Conservation (phyloP, 2,329 filamentous ascomycete genomes). For the Alternaria rosae region DNA sequence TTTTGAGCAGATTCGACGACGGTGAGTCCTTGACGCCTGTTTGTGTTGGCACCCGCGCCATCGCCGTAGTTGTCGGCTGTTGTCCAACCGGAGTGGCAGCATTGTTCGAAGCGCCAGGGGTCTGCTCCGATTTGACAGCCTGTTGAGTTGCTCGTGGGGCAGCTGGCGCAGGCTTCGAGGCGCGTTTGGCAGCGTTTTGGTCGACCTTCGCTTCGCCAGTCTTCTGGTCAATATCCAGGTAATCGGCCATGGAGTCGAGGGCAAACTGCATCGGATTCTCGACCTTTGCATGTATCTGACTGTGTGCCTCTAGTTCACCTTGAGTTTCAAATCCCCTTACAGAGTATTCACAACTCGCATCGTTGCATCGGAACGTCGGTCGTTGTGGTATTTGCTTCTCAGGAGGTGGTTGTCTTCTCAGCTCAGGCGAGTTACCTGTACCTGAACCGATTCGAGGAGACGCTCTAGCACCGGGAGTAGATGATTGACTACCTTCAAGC, state of each 20-base stretch:
- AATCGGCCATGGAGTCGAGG: slow-evolving; percentile 60
- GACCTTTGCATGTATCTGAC: slow-evolving; percentile 61
- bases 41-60: slow-evolving; percentile 49
- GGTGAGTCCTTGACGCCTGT: slow-evolving; percentile 49
- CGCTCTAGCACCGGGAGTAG: slow-evolving; percentile 51
- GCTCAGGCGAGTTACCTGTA: slow-evolving; percentile 53
- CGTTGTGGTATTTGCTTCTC: slow-evolving; percentile 54
- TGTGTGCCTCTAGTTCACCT: slow-evolving; percentile 63
- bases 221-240: slow-evolving; percentile 59
- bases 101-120: slow-evolving; percentile 39
- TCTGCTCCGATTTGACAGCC: slow-evolving; percentile 45
- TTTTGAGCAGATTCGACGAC: slow-evolving; percentile 49
- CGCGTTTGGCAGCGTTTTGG: slow-evolving; percentile 29
- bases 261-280: slow-evolving; percentile 65
- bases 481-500: slow-evolving; percentile 52
- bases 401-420: slow-evolving; percentile 54
- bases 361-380: slow-evolving; percentile 61
- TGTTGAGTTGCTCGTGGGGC: slow-evolving; percentile 35
- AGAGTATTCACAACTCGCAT: slow-evolving; percentile 61
- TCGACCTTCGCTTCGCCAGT: slow-evolving; percentile 47
- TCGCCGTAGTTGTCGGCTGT: slow-evolving; percentile 45
- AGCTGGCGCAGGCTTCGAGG: slow-evolving; percentile 29
- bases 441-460: slow-evolving; percentile 50
- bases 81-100: slow-evolving; percentile 45
- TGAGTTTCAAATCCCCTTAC: slow-evolving; percentile 63